Percentiles rank a stretch among this genome's conserved stretches.
Conservation (phyloP, 306 rosid genomes). For the Castanea sativa region DNA sequence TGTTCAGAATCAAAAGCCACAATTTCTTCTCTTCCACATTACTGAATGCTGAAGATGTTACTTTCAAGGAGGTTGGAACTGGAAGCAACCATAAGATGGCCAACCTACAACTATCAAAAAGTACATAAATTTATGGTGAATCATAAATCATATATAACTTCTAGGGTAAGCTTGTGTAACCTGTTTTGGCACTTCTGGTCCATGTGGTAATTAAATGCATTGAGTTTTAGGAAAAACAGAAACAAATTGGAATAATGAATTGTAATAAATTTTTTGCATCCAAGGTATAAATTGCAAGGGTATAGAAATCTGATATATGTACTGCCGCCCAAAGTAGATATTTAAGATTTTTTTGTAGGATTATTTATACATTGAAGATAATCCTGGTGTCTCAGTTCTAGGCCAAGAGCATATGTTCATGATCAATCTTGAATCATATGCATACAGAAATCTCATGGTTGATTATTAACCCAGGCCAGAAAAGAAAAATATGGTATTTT, state of each 20-base stretch:
- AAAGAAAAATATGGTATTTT: background rate
- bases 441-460: background rate
- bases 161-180: background rate
- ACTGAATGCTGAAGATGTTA: too few relatives aligned
- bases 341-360: background rate
- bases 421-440: background rate
- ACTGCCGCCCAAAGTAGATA: background rate
- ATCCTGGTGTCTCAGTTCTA: background rate
- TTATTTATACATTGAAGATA: background rate
- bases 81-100: too few relatives aligned
- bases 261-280: background rate
- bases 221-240: background rate
- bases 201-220: background rate
- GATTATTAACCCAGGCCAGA: background rate
- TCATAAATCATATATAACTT: background rate
- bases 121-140: background rate
- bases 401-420: slow-evolving; percentile 3
- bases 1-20: background rate
- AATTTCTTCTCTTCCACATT: background rate
- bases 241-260: background rate
- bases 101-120: background rate
- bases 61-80: too few relatives aligned
- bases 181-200: background rate
- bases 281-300: background rate
- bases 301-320: background rate